Evolutionary conservation across 2,329 filamentous ascomycete species (phyloP), one percentile per base, ranked within the genome.

Genomic region (Alternaria hordeiaustralica): DNA sequence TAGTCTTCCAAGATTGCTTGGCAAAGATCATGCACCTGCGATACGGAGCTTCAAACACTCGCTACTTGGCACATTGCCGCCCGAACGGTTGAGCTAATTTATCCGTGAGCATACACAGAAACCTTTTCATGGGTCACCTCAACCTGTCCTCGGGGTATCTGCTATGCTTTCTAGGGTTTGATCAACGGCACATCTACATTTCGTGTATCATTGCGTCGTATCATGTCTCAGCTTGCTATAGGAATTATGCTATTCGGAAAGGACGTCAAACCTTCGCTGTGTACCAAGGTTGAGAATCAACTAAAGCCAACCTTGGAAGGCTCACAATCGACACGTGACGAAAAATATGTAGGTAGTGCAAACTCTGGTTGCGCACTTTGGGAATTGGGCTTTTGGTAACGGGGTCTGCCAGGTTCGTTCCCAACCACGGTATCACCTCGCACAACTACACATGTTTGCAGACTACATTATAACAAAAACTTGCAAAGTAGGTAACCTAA

Each of bases 1-100:
- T 59, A 54, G 56, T 30, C 47, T 23, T 41, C 36, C 36, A 41
- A 41, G 36, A 41, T 41, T 23, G 15, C 58, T 55, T 55, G 58
- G 47, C 44, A 18, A 18, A 47, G 43, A 55, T 46, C 58, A 47
- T 60, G 50, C 51, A 60, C 30, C 43, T 54, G 21, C 49, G 25
- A 25, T 13, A 21, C 36, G 36, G 50, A 49, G 50, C 58, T 60
- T 60, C 54, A 60, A 55, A 60, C 57, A 60, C 33, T 55, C 47
- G 36, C 47, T 45, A 44, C 47, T 60, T 54, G 49, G 57, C 57
- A 54, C 49, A 43, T 46, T 26, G 44, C 9, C 57, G 13, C 36
- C 26, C 49, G 47, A 13, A 58, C 49, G 13, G 30, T 11, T 12
- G 20, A 18, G 20, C 49, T 25, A 41, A 25, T 41, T 41, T 36